A percentile compares a stretch with the other conserved stretches of the same genome.
phyloP scores from a whole-genome alignment of 495 filamentous ascomycete genomes.

The Penicillium cosmopolitanum region DNA sequence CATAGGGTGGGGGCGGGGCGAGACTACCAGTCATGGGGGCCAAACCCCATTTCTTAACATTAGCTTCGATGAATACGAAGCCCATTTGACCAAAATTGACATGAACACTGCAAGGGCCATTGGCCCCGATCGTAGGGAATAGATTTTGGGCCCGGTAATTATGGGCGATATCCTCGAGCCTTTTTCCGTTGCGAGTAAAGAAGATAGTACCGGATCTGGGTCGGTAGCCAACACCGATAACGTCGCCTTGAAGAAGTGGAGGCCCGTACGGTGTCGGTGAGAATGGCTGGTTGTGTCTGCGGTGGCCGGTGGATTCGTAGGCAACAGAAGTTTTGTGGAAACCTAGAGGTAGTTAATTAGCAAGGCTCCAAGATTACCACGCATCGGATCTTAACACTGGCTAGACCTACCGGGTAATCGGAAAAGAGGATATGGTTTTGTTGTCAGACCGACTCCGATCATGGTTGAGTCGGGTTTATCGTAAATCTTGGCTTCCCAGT shows the following conservation, averaged over 20 bases:
- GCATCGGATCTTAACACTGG: background rate
- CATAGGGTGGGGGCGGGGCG: slow-evolving; percentile 94
- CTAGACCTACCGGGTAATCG: slow-evolving; percentile 76
- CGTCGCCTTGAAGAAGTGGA: slow-evolving; percentile 85
- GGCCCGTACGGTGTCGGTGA: slow-evolving; percentile 77
- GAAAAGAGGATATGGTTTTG: slow-evolving; percentile 96
- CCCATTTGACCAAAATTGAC: slow-evolving; percentile 98
- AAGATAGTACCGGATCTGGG: slow-evolving; percentile 94
- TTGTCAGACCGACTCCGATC: slow-evolving; percentile 88
- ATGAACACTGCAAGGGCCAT: slow-evolving; percentile 87
- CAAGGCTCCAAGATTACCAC: background rate
- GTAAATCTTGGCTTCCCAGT: slow-evolving; percentile 98
- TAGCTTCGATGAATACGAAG: slow-evolving; percentile 98
- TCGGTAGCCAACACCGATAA: slow-evolving; percentile 93
- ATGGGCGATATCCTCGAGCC: slow-evolving; percentile 91
- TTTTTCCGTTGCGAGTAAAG: slow-evolving; percentile 98
- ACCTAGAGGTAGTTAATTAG: slow-evolving; percentile 55
- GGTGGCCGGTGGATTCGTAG: slow-evolving; percentile 83
- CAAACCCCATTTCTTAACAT: slow-evolving; percentile 99
- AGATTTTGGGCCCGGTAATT: slow-evolving; percentile 93
- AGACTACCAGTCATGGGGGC: slow-evolving; percentile 95
- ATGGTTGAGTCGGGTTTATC: slow-evolving; percentile 89
- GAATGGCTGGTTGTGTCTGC: slow-evolving; percentile 93
- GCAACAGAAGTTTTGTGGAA: slow-evolving; percentile 91
- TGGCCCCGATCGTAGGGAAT: slow-evolving; percentile 93